These are phyloP conservation scores for Candida loeiensis DNA, from an alignment of 805 yeast species.

Conservation along the genomic window DNA sequence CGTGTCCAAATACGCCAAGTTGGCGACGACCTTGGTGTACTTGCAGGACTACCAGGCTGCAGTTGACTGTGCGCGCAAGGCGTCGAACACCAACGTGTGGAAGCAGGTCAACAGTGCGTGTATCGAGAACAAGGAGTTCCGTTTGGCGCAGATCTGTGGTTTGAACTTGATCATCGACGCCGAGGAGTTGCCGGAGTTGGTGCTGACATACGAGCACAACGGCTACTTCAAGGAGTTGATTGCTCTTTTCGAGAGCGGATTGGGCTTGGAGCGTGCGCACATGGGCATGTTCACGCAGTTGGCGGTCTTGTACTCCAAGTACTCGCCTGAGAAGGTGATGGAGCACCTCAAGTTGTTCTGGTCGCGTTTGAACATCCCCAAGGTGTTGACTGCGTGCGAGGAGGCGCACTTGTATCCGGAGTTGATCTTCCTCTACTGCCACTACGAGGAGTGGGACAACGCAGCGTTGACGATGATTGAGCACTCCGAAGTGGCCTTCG, in stretches of 20 bases:
- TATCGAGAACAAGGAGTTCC: conserved; percentile 89
- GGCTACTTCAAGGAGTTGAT: conserved; percentile 92
- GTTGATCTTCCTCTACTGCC: conserved; percentile 92
- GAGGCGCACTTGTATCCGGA: conserved; percentile 95
- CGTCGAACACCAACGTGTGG: conserved; percentile 92
- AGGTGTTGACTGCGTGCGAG: conserved; percentile 91
- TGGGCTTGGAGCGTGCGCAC: conserved; percentile 96
- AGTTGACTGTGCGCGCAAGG: conserved; percentile 98
- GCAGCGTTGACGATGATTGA: conserved; percentile 97
- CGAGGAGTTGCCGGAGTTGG: conserved; percentile 90
- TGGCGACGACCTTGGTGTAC: conserved; percentile 94
- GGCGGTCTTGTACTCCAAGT: conserved; percentile 86
- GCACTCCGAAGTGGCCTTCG: conserved; percentile 87
- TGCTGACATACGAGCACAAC: conserved; percentile 76
- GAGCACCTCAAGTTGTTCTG: conserved; percentile 96
- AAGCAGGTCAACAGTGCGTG: conserved; percentile 96
- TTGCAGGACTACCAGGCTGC: conserved; percentile 92
- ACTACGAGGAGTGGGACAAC: conserved; percentile 98
- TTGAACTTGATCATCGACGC: conserved; percentile 95
- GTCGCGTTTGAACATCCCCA: conserved; percentile 97
- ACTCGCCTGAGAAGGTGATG: conserved; percentile 85
- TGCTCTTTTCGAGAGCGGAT: conserved; percentile 90
- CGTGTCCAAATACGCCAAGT: conserved; percentile 89
- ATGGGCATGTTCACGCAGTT: conserved; percentile 99
- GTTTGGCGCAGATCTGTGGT: conserved; percentile 98